Base-by-base conservation (phyloP, 805 yeast genomes). In the Metschnikowia drakensbergensis region DNA sequence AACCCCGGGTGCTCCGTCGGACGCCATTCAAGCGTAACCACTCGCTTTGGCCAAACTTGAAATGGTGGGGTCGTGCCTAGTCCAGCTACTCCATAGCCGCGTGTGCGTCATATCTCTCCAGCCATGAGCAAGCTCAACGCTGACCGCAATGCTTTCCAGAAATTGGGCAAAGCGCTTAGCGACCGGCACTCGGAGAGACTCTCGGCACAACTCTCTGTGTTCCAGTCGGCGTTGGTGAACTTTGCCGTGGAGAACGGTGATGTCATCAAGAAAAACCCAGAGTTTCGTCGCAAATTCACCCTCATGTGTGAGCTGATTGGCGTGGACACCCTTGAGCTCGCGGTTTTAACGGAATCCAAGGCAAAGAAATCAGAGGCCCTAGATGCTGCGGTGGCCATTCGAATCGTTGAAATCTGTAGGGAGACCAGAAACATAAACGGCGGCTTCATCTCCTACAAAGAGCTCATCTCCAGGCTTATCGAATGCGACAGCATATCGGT, bases 261-360 rank as follows among this genome's bases (percentile, higher is more conserved):
- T 6, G 89, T 86, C 54, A 82, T 91, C 38, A 68, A 78, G 45
- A 73, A 72, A 41, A 84, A 87, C 61, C 75, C 83, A 0, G 80
- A 80, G 48, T 79, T 89, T 58, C 71, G 95, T 29, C 69, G 76
- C 28, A 84, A 87, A 60, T 88, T 90, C 63, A 81, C 88, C 33
- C 77, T 79, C 50, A 83, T 91, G 70, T 89, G 96, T 59, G 71
- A 77, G 3, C 79, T 83, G 55, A 83, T 90, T 28, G 97, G 97
- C 1, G 83, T 90, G 17, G 97, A 91, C 62, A 94, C 96, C 0
- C 63, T 91, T 29, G 76, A 71, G 46, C 60, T 71, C 33, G 44
- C 60, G 45, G 54, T 65, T 5, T 53, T 53, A 50, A 58, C 60
- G n/a, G 53, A 69, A 61, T 60, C 76, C 10, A 28, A 36, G 9